phyloP scores from a whole-genome alignment of 306 rosid species.

The Sicyos baderoa region DNA sequence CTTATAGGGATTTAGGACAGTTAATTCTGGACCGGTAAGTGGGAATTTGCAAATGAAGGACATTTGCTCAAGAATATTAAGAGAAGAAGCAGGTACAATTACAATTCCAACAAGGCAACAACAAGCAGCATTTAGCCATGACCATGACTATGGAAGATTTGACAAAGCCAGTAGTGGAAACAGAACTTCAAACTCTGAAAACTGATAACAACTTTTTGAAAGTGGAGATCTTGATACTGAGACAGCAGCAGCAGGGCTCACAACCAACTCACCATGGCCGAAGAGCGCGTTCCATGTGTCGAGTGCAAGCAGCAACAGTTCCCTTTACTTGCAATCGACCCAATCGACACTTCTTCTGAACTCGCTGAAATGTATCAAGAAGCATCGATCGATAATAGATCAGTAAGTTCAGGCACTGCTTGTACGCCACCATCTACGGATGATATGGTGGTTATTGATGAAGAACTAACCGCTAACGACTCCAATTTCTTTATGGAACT shows the following conservation, averaged over 20 bases:
- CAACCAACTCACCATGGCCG: conserved; percentile 33
- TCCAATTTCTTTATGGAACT: conserved; percentile 56
- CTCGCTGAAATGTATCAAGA: conserved; percentile 21
- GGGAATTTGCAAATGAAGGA: conserved; percentile 94
- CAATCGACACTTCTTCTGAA: no score
- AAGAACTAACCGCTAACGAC: conserved; percentile 35
- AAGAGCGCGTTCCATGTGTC: conserved; percentile 39
- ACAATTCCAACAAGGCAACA: no score
- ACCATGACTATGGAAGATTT: conserved; percentile 14
- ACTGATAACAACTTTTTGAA: conserved; percentile 50
- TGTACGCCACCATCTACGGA: conserved; percentile 36
- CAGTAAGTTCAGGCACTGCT: conserved; percentile 26
- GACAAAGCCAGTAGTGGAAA: conserved; percentile 37
- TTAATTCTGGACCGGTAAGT: conserved; percentile 69
- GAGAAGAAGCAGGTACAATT: conserved; percentile 41
- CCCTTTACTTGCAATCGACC: no score
- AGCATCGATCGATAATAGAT: conserved; percentile 22
- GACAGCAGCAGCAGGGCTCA: conserved; percentile 49
- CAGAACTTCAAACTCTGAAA: conserved; percentile 50
- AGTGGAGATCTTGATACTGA: conserved; percentile 54
- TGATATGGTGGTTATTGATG: conserved; percentile 36
- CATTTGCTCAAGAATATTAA: conserved; percentile 77
- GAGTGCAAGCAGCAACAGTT: conserved; percentile 56
- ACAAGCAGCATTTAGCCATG: conserved; percentile 33
- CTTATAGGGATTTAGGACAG: conserved; percentile 73